Conservation (phyloP, 2,329 filamentous ascomycete genomes). For the Zymoseptoria tritici region DNA sequence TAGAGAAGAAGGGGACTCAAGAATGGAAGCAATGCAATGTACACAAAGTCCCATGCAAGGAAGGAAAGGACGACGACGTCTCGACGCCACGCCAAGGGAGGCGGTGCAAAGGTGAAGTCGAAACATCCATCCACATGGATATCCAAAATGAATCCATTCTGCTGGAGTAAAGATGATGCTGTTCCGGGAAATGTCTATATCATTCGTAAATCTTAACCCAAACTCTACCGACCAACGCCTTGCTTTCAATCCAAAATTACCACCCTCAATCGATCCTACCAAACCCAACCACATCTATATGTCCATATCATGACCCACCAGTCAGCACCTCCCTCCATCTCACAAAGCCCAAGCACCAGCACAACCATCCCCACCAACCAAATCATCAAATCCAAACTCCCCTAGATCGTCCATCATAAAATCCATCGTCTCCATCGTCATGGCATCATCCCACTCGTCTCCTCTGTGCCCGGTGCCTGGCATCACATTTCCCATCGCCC, state of each 20-base stretch:
- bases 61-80: background rate
- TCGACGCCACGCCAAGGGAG: background rate
- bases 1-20: background rate
- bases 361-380: background rate
- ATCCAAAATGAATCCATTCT: no score
- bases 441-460: background rate
- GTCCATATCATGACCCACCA: no score
- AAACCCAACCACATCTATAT: background rate
- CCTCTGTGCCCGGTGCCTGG: conserved; percentile 4
- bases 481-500: background rate
- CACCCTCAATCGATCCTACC: background rate
- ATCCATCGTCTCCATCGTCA: conserved; percentile 7
- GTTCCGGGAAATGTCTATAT: no score
- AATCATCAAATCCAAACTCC: conserved; percentile 5
- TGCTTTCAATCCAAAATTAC: background rate
- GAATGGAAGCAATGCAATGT: background rate
- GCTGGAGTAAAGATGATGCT: no score
- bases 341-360: background rate
- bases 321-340: background rate
- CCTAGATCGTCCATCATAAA: conserved; percentile 16
- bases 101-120: background rate
- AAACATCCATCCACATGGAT: conserved; percentile 3
- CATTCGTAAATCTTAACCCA: background rate
- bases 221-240: background rate
- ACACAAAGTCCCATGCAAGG: no score